phyloP scores from a whole-genome alignment of 176 grass and related monocot genomes.

The Aegilops umbellulata region DNA sequence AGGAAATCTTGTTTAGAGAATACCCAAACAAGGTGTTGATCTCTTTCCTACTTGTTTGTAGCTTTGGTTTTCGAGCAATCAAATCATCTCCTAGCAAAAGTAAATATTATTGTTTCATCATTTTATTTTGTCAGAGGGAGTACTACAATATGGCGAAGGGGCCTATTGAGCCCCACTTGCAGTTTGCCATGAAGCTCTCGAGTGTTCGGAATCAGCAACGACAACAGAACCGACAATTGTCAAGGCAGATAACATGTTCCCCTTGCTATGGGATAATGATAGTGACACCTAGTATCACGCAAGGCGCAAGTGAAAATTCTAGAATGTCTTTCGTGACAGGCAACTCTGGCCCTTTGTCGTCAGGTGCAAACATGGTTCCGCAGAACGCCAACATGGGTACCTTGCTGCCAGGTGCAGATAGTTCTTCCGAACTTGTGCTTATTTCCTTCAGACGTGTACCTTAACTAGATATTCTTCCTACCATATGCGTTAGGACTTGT shows the following conservation, averaged over 20 bases:
- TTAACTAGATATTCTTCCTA: conserved; percentile 12
- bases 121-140: conserved; percentile 54
- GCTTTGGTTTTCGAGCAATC: conserved; percentile 6
- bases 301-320: conserved; percentile 50
- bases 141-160: conserved; percentile 61
- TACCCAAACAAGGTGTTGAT: conserved; percentile 47
- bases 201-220: conserved; percentile 26
- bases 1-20: conserved; percentile 54
- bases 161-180: neutral
- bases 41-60: neutral
- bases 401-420: conserved; percentile 41
- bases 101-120: conserved; percentile 10
- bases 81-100: conserved; percentile 2
- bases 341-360: conserved; percentile 34
- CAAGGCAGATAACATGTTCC: conserved; percentile 53
- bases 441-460: neutral
- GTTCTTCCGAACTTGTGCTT: conserved; percentile 4
- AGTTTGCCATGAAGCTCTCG: conserved; percentile 42
- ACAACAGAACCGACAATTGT: conserved; percentile 43
- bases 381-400: conserved; percentile 52
- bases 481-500: neutral
- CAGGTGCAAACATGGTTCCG: conserved; percentile 46
- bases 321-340: conserved; percentile 49
- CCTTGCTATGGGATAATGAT: conserved; percentile 66
- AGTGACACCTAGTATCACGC: conserved; percentile 69